These are phyloP conservation scores for Pelargonium cotyledonis DNA, from an alignment of 441 rosid species.

Conservation along the genomic window DNA sequence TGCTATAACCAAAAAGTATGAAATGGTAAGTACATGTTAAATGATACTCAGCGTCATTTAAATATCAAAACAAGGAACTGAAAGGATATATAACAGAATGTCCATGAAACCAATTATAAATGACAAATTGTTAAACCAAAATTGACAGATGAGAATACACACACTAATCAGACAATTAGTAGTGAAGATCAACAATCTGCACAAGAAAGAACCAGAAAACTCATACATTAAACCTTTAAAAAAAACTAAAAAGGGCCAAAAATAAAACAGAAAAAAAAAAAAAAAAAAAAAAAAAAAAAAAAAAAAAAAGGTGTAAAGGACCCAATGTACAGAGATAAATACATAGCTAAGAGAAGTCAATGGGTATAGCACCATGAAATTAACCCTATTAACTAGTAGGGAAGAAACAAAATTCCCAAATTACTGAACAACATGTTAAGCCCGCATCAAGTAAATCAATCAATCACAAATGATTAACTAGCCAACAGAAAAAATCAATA, in stretches of 20 bases:
- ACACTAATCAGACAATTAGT: not conserved
- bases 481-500: constrained; percentile 5
- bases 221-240: not conserved
- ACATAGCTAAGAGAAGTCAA: not conserved
- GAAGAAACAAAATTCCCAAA: not conserved
- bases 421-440: not conserved
- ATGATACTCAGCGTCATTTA: not conserved
- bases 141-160: not conserved
- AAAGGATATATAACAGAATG: not conserved
- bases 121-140: not conserved
- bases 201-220: not conserved
- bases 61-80: not conserved
- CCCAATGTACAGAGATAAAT: not conserved
- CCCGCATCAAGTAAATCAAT: not conserved
- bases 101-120: not conserved
- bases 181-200: not conserved
- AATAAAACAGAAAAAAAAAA: not conserved
- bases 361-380: not conserved
- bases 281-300: not conserved
- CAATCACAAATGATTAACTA: not conserved
- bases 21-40: not conserved
- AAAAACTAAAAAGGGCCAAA: too few species aligned
- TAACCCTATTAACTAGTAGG: not conserved
- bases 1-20: constrained; percentile 14
- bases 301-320: not conserved